Percentiles rank a stretch among this genome's conserved stretches.
These are phyloP conservation scores for Coniochaeta sp. DNA, from an alignment of 2,329 filamentous ascomycete genomes.

Conservation along the genomic window DNA sequence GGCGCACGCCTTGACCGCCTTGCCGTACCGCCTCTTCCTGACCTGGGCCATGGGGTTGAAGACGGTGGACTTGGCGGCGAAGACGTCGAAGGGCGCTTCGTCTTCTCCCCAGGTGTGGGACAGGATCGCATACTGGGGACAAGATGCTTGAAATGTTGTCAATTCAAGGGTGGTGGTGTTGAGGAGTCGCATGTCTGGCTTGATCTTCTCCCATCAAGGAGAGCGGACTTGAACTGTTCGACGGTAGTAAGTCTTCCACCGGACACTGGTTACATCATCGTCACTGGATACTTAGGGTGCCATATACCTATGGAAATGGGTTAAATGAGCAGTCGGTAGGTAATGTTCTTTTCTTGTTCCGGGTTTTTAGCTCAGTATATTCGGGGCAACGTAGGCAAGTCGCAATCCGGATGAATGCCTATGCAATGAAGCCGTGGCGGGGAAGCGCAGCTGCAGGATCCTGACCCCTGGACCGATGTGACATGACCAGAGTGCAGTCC, in stretches of 20 bases:
- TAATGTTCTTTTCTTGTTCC: no score
- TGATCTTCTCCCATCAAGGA: background rate
- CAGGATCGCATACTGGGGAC: background rate
- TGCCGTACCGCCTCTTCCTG: background rate
- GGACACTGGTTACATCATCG: no score
- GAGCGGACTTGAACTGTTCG: background rate
- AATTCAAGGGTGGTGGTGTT: background rate
- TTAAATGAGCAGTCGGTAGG: no score
- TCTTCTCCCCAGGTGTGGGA: background rate
- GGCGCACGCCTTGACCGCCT: background rate
- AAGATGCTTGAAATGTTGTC: background rate
- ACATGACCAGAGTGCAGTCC: no score
- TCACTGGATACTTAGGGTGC: no score
- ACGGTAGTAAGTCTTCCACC: background rate
- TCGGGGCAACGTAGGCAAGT: no score
- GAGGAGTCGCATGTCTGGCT: background rate
- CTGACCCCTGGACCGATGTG: no score
- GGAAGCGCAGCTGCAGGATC: no score
- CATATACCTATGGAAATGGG: no score
- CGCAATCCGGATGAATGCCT: no score
- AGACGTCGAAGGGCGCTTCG: background rate
- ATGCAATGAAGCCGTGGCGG: no score
- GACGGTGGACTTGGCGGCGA: background rate
- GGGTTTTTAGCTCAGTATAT: no score
- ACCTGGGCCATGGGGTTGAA: background rate